phyloP scores from a whole-genome alignment of 164 flowering plant genomes.

The Macadamia integrifolia region DNA sequence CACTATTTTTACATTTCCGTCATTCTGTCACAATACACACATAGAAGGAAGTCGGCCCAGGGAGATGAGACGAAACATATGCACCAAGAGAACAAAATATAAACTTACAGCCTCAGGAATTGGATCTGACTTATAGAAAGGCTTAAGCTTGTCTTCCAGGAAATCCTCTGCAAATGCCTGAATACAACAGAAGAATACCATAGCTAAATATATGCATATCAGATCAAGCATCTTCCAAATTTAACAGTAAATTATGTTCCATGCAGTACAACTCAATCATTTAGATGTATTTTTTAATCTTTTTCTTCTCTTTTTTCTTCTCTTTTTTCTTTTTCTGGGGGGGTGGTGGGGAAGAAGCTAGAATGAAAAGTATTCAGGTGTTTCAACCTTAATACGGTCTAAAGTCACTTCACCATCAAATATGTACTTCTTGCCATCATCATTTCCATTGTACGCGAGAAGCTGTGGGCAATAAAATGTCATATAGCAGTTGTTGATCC shows the following conservation, averaged over 20 bases:
- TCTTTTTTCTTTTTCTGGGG: too few species aligned
- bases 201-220: neutral
- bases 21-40: conserved; percentile 48
- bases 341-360: neutral
- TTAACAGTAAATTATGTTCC: neutral
- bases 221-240: neutral
- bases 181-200: neutral
- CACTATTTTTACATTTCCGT: conserved; percentile 83
- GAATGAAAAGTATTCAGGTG: neutral
- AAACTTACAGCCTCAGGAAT: conserved; percentile 75
- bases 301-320: too few species aligned
- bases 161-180: conserved; percentile 77
- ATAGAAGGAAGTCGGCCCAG: neutral
- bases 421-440: conserved; percentile 58
- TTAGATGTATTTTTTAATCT: too few species aligned
- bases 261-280: neutral
- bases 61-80: neutral
- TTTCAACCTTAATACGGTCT: conserved; percentile 63
- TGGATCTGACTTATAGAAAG: conserved; percentile 91
- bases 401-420: conserved; percentile 58
- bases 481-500: neutral
- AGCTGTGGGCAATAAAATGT: conserved; percentile 35
- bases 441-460: conserved; percentile 71
- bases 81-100: neutral
- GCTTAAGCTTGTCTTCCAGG: conserved; percentile 77